phyloP scores from a whole-genome alignment of 108 stramenopile genomes.

The Nitzschia putrida region DNA sequence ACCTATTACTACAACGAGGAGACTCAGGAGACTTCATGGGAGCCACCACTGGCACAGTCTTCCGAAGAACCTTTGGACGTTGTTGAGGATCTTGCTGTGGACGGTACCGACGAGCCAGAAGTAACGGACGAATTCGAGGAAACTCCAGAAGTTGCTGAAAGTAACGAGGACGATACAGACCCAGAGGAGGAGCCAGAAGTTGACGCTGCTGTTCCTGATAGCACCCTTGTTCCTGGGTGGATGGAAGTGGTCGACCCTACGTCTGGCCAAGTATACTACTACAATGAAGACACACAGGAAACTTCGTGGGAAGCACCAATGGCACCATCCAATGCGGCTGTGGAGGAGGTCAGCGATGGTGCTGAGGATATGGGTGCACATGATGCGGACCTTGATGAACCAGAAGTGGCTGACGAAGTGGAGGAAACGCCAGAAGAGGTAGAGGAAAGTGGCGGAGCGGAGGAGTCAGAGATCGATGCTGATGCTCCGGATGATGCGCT shows the following conservation, averaged over 20 bases:
- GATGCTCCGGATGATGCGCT: neutral
- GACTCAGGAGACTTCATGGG: conserved; percentile 41
- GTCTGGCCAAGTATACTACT: conserved; percentile 45
- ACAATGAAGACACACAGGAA: conserved; percentile 42
- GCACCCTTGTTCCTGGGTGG: conserved; percentile 20
- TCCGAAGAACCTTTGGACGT: neutral
- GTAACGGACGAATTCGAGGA: neutral
- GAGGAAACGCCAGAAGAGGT: neutral
- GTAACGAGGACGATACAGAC: neutral
- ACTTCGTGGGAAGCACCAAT: conserved; percentile 31
- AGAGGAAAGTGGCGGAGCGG: neutral
- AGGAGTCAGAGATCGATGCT: neutral
- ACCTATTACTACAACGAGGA: conserved; percentile 41
- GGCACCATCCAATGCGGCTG: neutral
- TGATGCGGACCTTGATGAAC: neutral
- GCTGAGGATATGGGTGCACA: neutral
- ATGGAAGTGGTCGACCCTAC: conserved; percentile 35
- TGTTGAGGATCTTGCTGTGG: neutral
- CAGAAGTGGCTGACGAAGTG: neutral
- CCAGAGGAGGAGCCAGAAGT: conserved; percentile 9
- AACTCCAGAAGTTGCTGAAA: neutral
- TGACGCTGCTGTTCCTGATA: neutral
- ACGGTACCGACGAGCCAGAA: neutral
- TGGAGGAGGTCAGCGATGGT: too few species aligned
- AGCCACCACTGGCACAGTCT: conserved; percentile 15